These are phyloP conservation scores for Blastocystis sp. DNA, from an alignment of 352 stramenopile genomes.

Conservation along the genomic window DNA sequence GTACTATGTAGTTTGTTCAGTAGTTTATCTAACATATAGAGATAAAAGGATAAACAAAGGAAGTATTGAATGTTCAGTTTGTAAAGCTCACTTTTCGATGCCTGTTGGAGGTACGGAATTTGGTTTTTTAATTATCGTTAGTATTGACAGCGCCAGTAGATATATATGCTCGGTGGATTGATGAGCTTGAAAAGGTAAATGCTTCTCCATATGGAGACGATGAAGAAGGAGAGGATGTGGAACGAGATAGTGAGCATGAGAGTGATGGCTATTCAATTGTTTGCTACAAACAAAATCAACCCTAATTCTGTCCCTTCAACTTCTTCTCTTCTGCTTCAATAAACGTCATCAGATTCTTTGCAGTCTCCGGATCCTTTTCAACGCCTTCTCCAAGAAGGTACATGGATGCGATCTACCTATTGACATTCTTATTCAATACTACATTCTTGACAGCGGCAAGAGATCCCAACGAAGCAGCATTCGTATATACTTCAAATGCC, in stretches of 20 bases:
- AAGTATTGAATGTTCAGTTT: constrained; percentile 57
- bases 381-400: constrained; percentile 50
- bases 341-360: constrained; percentile 59
- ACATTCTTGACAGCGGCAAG: constrained; percentile 44
- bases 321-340: constrained; percentile 56
- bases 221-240: background rate
- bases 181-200: constrained; percentile 15
- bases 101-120: background rate
- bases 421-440: background rate
- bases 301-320: background rate
- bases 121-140: background rate
- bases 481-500: constrained; percentile 34
- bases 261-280: constrained; percentile 7
- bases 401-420: constrained; percentile 49
- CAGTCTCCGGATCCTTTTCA: constrained; percentile 54
- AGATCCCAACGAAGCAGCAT: constrained; percentile 33
- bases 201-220: background rate
- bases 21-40: background rate
- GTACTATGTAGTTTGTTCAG: constrained; percentile 3
- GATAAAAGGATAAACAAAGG: constrained; percentile 37
- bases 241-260: background rate
- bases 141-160: constrained; percentile 33
- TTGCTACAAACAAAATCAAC: background rate
- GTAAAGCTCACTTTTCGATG: constrained; percentile 45
- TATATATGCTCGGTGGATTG: constrained; percentile 53